These are phyloP conservation scores for Phytophthora kernoviae DNA, from an alignment of 352 stramenopile species.

Conservation along the genomic window DNA sequence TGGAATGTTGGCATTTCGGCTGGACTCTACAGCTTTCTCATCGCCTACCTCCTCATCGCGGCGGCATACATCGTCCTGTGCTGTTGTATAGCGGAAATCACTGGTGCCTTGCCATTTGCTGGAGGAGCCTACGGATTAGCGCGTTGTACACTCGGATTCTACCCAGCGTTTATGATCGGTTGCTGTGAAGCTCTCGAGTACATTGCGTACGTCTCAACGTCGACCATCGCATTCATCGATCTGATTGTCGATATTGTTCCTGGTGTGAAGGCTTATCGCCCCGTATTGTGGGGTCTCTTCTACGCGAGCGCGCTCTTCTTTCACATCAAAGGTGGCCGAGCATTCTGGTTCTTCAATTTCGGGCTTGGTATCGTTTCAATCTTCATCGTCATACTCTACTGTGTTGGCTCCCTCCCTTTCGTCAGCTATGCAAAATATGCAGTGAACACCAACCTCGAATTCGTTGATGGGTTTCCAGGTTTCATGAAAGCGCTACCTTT, in stretches of 20 bases:
- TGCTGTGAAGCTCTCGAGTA: conserved; percentile 58
- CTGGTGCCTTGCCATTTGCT: conserved; percentile 46
- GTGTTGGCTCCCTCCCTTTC: conserved; percentile 37
- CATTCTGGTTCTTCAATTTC: conserved; percentile 55
- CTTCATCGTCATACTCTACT: conserved; percentile 43
- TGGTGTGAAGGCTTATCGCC: conserved; percentile 18
- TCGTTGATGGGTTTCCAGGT: conserved; percentile 25
- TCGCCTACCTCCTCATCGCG: conserved; percentile 43
- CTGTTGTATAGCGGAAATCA: conserved; percentile 54
- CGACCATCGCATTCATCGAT: conserved; percentile 34
- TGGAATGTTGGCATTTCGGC: conserved; percentile 52
- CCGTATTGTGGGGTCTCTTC: conserved; percentile 33
- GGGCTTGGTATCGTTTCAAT: conserved; percentile 34
- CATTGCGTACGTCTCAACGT: conserved; percentile 47
- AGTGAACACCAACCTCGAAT: conserved; percentile 10
- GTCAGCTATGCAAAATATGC: conserved; percentile 33
- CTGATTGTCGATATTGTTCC: conserved; percentile 34
- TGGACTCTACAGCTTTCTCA: conserved; percentile 46
- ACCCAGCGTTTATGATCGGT: conserved; percentile 49
- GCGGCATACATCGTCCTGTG: conserved; percentile 44
- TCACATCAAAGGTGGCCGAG: conserved; percentile 33
- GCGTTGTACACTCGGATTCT: conserved; percentile 49
- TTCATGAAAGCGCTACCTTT: conserved; percentile 45
- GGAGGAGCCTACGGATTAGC: conserved; percentile 48
- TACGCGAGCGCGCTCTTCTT: conserved; percentile 40